These are phyloP conservation scores for Chiua sp. DNA, from an alignment of 1,284 basidiomycete genomes.

Conservation along the genomic window DNA sequence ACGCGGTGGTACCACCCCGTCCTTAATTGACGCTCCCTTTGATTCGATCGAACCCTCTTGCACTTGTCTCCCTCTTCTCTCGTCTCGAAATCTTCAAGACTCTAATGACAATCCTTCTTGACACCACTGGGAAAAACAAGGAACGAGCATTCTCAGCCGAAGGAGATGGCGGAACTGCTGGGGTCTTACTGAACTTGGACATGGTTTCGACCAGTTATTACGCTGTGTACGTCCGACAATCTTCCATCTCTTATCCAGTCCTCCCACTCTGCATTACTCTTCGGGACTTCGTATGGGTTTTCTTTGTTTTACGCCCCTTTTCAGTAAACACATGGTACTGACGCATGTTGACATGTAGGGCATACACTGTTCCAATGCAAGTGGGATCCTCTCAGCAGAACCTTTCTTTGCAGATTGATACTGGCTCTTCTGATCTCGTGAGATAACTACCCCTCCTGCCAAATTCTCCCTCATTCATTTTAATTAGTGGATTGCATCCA, in stretches of 20 bases:
- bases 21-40: not conserved
- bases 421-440: slow-evolving; percentile 78
- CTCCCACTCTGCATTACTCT: too few relatives aligned
- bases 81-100: not conserved
- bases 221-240: slow-evolving; percentile 52
- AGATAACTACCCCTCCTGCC: slow-evolving; percentile 29
- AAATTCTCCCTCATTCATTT: not conserved
- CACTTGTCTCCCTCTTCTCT: not conserved
- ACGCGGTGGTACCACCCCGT: slow-evolving; percentile 21
- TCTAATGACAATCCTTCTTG: slow-evolving; percentile 17
- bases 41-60: not conserved
- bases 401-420: slow-evolving; percentile 70
- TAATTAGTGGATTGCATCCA: slow-evolving; percentile 66
- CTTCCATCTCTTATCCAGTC: not conserved
- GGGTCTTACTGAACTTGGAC: slow-evolving; percentile 57
- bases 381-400: slow-evolving; percentile 55
- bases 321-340: not conserved
- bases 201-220: slow-evolving; percentile 54
- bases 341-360: slow-evolving; percentile 42
- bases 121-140: slow-evolving; percentile 18
- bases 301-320: not conserved
- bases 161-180: slow-evolving; percentile 47
- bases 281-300: not conserved
- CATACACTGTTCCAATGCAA: slow-evolving; percentile 62
- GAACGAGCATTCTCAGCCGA: slow-evolving; percentile 29